Evolutionary conservation across 2,329 filamentous ascomycete species (phyloP), one percentile per base, ranked within the genome.

Genomic region (Dendrostoma leiphaemia): DNA sequence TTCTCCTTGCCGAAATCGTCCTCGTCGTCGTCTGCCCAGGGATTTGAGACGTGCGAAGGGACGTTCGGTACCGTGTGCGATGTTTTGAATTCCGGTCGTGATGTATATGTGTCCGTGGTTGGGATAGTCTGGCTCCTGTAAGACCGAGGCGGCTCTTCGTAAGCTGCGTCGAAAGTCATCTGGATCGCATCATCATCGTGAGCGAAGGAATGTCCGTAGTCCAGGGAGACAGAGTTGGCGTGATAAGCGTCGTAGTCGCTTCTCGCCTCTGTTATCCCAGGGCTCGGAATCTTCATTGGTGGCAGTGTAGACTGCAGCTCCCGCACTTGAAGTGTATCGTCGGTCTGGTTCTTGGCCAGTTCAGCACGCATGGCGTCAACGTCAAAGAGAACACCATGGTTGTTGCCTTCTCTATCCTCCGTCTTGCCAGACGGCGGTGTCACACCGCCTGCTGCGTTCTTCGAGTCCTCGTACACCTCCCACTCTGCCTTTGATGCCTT

Each of bases 291-390:
- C 68, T 91, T 94, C 81, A 97, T 95, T 0, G 92, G 90, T 43
- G 93, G 92, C 23, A 97, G 75, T 2, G 92, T 97, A 47, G 89
- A 91, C 70, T 94, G 82, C 56, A 97, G 82, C 72, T 97, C 90
- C 66, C 85, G 87, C 60, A 95, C 84, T 68, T 83, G 77, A 44
- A 85, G 62, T 52, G 80, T 57, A 46, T 68, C 71, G 38, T 74
- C 71, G 49, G 70, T 64, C 34, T 85, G 79, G 59, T 93, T 88
- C 46, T 82, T 83, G 26, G 90, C 90, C 31, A 99, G 76, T 64
- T 95, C 90, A 9, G 90, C 86, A 46, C 90, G 82, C 60, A 99
- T 97, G 12, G 94, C 94, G 64, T 99, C 94, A 44, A 99, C 84
- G 64, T 99, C 94, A 64, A 99, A 99, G 43, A 99, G 78, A 8